Conservation (phyloP, 441 rosid genomes). For the Rhodomyrtus psidioides region DNA sequence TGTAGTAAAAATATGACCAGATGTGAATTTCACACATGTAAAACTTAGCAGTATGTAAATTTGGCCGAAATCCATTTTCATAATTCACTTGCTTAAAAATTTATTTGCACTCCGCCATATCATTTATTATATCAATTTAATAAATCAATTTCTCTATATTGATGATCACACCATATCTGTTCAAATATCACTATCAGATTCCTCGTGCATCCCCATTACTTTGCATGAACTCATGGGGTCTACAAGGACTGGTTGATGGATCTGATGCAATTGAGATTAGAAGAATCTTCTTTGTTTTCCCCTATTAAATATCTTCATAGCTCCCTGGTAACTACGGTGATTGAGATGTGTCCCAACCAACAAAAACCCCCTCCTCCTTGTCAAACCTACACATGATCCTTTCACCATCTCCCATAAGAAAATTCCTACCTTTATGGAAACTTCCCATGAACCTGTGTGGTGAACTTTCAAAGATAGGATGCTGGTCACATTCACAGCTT, state of each 20-base stretch:
- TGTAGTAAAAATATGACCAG: neutral
- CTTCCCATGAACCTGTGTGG: neutral
- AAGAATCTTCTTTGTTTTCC: neutral
- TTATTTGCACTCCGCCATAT: neutral
- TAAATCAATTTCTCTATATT: neutral
- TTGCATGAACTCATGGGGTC: neutral
- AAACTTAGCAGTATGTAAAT: neutral
- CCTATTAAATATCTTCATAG: neutral
- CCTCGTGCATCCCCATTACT: neutral
- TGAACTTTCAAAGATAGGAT: neutral
- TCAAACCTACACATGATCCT: neutral
- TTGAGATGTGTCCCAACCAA: neutral
- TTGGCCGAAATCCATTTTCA: neutral
- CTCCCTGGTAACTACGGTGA: neutral
- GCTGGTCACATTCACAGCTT: neutral
- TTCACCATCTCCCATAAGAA: neutral
- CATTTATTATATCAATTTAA: neutral
- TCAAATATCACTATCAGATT: neutral
- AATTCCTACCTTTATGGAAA: fast-evolving
- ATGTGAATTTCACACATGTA: neutral
- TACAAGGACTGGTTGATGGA: neutral
- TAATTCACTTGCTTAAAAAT: neutral
- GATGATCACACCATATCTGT: neutral
- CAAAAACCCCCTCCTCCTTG: neutral
- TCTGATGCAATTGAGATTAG: neutral